Evolutionary conservation across 2,329 filamentous ascomycete species (phyloP), one percentile per base, ranked within the genome.

Genomic region (Pyrenophora tritici-repentis): DNA sequence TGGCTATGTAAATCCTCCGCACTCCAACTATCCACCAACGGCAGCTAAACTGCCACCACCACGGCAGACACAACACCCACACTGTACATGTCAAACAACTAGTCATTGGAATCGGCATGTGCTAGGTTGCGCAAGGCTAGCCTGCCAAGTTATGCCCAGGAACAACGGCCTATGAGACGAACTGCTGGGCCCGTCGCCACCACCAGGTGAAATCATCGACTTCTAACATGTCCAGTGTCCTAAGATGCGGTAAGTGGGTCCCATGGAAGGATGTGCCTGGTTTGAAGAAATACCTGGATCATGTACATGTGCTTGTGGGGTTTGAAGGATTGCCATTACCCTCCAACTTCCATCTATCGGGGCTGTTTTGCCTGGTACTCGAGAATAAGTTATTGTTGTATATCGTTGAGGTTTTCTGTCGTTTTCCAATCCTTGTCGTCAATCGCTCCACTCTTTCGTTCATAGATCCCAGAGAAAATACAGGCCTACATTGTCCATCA

Each of bases 221-320:
- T 29, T 37, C 32, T 46, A 24, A 24, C 24, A 50, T 37, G 18
- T 6, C 6, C 41, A 18, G 45, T 37, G 18, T 6, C 6, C 41
- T 24, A 35, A 46, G 13, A 43, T 18, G 35, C 35, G 29, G 42
- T 33, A 42, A 49, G 53, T 54, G 50, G 56, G 47, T 44, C 53
- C 9, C 5, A 32, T 36, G 42, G 26, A 29, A 54, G 53, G 50
- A 53, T 59, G 47, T 56, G 53, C 41, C 42, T 50, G 47, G 35
- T 39, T 22, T 14, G 22, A 39, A 14, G 13, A 14, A 29, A 29
- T 13, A 29, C 26, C 13, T 29, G 26, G 26, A 12, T 29, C 26
- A 29, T 29, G 10, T 13, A 29, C 26, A 24, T 24, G 6, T 7
- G 22, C 26, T 12, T 29, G 8, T 29, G 26, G 26, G 9, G 9